phyloP scores from a whole-genome alignment of 306 rosid species.

The Delonix regia region DNA sequence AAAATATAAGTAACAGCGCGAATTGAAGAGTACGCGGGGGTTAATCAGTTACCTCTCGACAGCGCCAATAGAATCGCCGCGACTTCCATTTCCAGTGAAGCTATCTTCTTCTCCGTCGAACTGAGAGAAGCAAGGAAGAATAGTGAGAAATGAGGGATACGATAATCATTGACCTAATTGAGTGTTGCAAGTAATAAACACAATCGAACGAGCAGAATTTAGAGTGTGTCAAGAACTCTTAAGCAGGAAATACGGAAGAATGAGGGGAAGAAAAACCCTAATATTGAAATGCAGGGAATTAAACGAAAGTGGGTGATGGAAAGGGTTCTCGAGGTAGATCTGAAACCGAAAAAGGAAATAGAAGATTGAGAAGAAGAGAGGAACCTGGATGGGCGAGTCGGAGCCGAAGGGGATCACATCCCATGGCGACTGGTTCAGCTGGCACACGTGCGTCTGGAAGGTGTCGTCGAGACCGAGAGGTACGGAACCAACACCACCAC shows the following conservation, averaged over 20 bases:
- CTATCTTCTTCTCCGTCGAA: slow-evolving; percentile 47
- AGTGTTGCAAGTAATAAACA: slow-evolving; percentile 20
- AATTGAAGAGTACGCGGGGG: slow-evolving; percentile 6
- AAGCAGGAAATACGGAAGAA: background rate
- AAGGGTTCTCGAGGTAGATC: slow-evolving; percentile 51
- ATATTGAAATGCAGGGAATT: slow-evolving; percentile 28
- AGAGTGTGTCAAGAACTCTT: slow-evolving; percentile 58
- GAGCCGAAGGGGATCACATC: slow-evolving; percentile 69
- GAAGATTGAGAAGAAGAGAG: slow-evolving; percentile 14
- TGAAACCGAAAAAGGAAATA: slow-evolving; percentile 28
- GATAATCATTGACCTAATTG: slow-evolving; percentile 57
- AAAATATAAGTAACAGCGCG: background rate
- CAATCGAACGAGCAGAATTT: slow-evolving; percentile 25
- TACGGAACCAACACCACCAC: slow-evolving; percentile 38
- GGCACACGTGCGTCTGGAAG: slow-evolving; percentile 71
- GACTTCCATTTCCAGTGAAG: slow-evolving; percentile 52
- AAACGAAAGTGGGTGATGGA: background rate
- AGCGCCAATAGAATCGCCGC: slow-evolving; percentile 59
- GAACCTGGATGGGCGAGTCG: slow-evolving; percentile 59
- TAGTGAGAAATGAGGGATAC: slow-evolving; percentile 39
- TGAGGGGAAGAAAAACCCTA: slow-evolving; percentile 44
- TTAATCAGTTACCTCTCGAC: slow-evolving; percentile 57
- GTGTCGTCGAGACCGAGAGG: slow-evolving; percentile 31
- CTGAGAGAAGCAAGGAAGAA: slow-evolving; percentile 40
- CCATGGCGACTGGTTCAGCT: slow-evolving; percentile 93